These are phyloP conservation scores for Mrakia frigida DNA, from an alignment of 768 basidiomycete species.

Conservation along the genomic window DNA sequence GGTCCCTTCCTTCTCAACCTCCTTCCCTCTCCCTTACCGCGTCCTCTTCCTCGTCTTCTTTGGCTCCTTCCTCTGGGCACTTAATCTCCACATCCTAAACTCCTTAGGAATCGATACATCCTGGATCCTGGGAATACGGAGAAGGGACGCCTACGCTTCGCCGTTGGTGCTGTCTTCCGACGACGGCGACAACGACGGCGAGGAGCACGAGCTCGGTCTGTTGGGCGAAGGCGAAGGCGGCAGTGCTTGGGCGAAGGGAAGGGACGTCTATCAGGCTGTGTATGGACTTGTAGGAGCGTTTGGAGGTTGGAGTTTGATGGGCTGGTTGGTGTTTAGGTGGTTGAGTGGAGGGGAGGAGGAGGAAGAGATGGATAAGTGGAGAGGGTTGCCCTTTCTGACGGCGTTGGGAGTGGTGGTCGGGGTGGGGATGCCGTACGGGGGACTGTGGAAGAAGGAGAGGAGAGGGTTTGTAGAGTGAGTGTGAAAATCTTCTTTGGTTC, in stretches of 20 bases:
- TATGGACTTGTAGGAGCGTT: conserved; percentile 67
- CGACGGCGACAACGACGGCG: conserved; percentile 18
- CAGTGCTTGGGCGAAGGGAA: neutral
- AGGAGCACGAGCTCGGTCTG: conserved; percentile 2
- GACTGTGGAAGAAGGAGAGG: conserved; percentile 65
- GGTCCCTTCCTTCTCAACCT: conserved; percentile 42
- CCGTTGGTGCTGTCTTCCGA: conserved; percentile 39
- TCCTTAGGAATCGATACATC: conserved; percentile 67
- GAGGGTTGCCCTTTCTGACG: conserved; percentile 68
- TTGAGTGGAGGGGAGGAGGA: conserved; percentile 55
- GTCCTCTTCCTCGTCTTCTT: conserved; percentile 62
- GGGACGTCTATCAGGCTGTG: conserved; percentile 27
- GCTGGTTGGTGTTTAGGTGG: conserved; percentile 65
- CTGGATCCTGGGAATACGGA: conserved; percentile 57
- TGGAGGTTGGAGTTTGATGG: conserved; percentile 55
- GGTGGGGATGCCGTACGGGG: conserved; percentile 63
- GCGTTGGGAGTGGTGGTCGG: conserved; percentile 55
- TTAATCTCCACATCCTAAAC: conserved; percentile 81
- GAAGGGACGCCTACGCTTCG: neutral
- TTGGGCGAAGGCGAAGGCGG: neutral
- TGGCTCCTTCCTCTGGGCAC: conserved; percentile 84
- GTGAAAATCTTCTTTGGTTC: neutral
- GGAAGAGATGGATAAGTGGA: conserved; percentile 64
- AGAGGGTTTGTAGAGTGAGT: conserved; percentile 73
- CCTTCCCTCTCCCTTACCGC: conserved; percentile 84